Conservation (phyloP, 2,329 filamentous ascomycete species). For the Cercospora sp. region DNA sequence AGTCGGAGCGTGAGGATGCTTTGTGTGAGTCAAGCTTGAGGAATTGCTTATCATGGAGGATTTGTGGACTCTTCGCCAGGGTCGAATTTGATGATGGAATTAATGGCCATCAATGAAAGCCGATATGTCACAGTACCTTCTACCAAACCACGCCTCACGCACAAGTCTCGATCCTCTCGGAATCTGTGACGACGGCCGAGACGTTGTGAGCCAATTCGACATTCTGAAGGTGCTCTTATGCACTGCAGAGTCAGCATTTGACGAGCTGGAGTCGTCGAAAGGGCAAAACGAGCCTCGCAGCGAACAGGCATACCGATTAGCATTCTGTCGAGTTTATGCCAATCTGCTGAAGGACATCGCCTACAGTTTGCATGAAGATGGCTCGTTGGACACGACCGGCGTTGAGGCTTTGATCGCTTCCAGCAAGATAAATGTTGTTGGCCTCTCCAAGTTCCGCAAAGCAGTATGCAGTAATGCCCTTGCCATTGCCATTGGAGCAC, state of each 20-base stretch:
- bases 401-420: background rate
- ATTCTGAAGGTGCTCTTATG: conserved; percentile 1
- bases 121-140: background rate
- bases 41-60: background rate
- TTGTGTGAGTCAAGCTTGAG: background rate
- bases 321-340: conserved; percentile 4
- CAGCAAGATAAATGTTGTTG: background rate
- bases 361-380: conserved; percentile 18
- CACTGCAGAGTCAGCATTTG: background rate
- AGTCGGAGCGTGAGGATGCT: background rate
- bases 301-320: background rate
- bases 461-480: background rate
- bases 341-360: conserved; percentile 16
- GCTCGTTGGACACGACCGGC: background rate
- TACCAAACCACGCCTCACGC: conserved; percentile 12
- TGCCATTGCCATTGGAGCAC: background rate
- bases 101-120: background rate
- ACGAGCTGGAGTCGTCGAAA: background rate
- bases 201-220: background rate
- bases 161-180: conserved; percentile 17
- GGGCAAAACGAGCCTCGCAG: background rate
- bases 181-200: conserved; percentile 11
- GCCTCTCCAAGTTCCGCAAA: background rate
- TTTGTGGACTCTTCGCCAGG: background rate
- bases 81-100: background rate